Percentiles rank a stretch among this genome's conserved stretches.
Evolutionary conservation across 345 rosid species (phyloP).

Genomic region (Citrus reticulata): DNA sequence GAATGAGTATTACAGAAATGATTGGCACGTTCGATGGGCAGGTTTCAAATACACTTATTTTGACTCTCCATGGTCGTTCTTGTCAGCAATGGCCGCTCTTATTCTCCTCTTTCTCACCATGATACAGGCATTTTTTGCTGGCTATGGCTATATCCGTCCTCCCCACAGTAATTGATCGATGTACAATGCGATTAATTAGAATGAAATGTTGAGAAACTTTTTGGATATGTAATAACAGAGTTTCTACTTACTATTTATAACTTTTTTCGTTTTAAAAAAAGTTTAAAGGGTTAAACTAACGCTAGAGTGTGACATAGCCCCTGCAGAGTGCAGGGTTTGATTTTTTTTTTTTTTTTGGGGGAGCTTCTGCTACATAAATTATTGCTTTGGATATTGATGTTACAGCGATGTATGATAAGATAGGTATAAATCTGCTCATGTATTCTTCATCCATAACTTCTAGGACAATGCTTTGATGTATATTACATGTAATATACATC

Average conservation of each 20-base stretch:
- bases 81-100: slow-evolving; percentile 47
- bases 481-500: no score
- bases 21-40: slow-evolving; percentile 52
- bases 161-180: neutral
- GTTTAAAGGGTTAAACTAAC: no score
- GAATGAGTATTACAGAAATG: slow-evolving; percentile 39
- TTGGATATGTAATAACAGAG: neutral
- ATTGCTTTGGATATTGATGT: no score
- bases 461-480: no score
- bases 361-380: no score
- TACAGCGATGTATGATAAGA: no score
- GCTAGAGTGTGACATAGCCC: no score
- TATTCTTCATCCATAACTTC: no score
- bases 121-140: slow-evolving; percentile 39
- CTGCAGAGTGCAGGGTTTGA: no score
- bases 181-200: neutral
- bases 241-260: neutral
- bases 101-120: slow-evolving; percentile 43
- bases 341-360: no score
- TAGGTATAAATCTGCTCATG: no score
- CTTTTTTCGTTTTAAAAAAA: no score
- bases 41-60: slow-evolving; percentile 49
- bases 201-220: neutral
- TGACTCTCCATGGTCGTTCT: slow-evolving; percentile 57
- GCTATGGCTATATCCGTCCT: slow-evolving; percentile 22